Conservation (phyloP, 768 basidiomycete genomes). For the Boletus subparvulus region DNA sequence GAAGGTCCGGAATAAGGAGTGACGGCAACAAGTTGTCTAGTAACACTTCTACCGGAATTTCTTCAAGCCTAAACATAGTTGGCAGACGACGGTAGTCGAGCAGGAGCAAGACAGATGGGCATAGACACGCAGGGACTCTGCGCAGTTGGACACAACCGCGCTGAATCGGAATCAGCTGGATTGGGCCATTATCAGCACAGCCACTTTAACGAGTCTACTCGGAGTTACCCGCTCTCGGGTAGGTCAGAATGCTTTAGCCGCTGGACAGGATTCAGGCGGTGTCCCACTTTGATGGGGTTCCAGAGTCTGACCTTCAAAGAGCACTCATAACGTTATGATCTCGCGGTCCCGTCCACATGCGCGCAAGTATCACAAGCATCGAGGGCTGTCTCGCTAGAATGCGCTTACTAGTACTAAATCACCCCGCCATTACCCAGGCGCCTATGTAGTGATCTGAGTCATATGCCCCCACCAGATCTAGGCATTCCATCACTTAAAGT, state of each 20-base stretch:
- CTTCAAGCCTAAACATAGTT: conserved; percentile 42
- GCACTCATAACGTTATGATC: background rate
- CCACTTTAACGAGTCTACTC: conserved; percentile 6
- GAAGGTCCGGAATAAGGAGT: conserved; percentile 54
- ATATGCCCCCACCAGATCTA: background rate
- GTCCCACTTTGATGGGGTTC: background rate
- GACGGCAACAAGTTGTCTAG: conserved; percentile 68
- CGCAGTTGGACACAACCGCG: conserved; percentile 2
- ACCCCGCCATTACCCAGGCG: background rate
- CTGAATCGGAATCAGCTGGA: conserved; percentile 14
- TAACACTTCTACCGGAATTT: conserved; percentile 75
- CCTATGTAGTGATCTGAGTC: background rate
- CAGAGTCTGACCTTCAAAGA: background rate
- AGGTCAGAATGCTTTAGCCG: too few species aligned
- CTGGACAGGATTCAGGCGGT: too few species aligned
- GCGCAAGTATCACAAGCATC: background rate
- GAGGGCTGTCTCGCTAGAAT: background rate
- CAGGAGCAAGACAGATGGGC: background rate
- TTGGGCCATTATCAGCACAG: conserved; percentile 22
- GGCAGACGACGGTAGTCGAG: background rate
- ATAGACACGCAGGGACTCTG: background rate
- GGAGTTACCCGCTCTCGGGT: background rate
- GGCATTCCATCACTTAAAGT: background rate
- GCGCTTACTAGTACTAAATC: background rate
- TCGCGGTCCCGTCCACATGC: background rate